phyloP scores from a whole-genome alignment of 139 green algal genomes.

The Tetraselmis chui region DNA sequence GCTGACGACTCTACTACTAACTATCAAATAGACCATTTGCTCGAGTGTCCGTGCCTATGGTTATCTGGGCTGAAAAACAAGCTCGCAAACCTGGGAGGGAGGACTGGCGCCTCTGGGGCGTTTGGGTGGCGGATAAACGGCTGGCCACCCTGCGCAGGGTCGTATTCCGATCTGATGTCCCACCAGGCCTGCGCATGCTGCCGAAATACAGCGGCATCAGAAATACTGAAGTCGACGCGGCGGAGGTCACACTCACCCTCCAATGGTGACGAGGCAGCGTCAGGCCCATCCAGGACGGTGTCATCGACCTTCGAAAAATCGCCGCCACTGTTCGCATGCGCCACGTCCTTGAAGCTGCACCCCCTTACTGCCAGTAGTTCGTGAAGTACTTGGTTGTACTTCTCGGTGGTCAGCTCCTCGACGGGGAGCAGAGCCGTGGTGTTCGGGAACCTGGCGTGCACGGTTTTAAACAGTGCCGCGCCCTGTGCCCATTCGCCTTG shows the following conservation, averaged over 20 bases:
- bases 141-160: no score
- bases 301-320: background rate
- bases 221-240: background rate
- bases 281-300: background rate
- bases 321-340: background rate
- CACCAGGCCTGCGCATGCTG: no score
- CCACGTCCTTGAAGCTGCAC: background rate
- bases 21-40: no score
- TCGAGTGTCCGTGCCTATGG: no score
- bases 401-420: background rate
- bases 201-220: no score
- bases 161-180: no score
- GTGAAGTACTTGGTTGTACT: background rate
- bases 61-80: no score
- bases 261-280: background rate
- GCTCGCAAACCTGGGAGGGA: no score
- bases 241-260: background rate
- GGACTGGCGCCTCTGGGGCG: no score
- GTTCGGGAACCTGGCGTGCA: background rate
- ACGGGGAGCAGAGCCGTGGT: background rate
- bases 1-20: no score
- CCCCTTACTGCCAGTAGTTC: background rate
- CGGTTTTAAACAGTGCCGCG: background rate
- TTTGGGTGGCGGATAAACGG: no score
- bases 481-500: background rate